A percentile compares a stretch with the other conserved stretches of the same genome.
Evolutionary conservation across 352 stramenopile species (phyloP).

Genomic region (Globisporangium nodosum): DNA sequence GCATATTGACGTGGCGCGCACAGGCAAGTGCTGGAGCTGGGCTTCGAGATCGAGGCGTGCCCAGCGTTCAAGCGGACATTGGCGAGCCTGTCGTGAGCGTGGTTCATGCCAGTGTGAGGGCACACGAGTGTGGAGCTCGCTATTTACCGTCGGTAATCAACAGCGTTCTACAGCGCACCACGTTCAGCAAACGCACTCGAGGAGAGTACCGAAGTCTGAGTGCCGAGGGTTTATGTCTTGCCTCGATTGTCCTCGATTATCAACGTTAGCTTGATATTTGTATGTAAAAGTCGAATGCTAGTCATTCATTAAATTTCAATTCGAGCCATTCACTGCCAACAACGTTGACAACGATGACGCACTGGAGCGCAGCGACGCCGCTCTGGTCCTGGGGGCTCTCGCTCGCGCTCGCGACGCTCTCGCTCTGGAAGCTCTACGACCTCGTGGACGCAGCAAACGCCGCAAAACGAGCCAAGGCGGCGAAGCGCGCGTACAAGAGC

Average conservation of each 20-base stretch:
- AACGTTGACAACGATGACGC: conserved; percentile 8
- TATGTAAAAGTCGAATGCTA: conserved; percentile 8
- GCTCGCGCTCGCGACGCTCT: conserved; percentile 55
- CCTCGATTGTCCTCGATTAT: neutral
- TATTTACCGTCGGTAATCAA: neutral
- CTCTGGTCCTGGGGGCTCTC: conserved; percentile 53
- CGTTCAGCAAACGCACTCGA: too few species aligned
- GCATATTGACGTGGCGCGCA: neutral
- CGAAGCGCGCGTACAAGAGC: conserved; percentile 16
- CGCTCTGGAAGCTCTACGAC: conserved; percentile 66
- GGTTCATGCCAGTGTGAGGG: neutral
- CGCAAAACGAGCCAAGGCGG: conserved; percentile 19
- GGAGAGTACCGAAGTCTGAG: too few species aligned
- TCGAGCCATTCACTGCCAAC: too few species aligned
- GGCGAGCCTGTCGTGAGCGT: conserved; percentile 12
- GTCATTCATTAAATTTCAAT: neutral
- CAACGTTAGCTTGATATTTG: neutral
- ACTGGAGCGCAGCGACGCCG: conserved; percentile 31
- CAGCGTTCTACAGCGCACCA: neutral
- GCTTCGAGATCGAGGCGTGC: conserved; percentile 38
- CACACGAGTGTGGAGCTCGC: neutral
- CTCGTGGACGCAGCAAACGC: conserved; percentile 17
- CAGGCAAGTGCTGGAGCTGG: conserved; percentile 50
- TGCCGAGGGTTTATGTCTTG: too few species aligned
- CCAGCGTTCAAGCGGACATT: conserved; percentile 17